A percentile compares a stretch with the other conserved stretches of the same genome.
These are phyloP conservation scores for Pleurotus pulmonarius DNA, from an alignment of 768 basidiomycete species.

Conservation along the genomic window DNA sequence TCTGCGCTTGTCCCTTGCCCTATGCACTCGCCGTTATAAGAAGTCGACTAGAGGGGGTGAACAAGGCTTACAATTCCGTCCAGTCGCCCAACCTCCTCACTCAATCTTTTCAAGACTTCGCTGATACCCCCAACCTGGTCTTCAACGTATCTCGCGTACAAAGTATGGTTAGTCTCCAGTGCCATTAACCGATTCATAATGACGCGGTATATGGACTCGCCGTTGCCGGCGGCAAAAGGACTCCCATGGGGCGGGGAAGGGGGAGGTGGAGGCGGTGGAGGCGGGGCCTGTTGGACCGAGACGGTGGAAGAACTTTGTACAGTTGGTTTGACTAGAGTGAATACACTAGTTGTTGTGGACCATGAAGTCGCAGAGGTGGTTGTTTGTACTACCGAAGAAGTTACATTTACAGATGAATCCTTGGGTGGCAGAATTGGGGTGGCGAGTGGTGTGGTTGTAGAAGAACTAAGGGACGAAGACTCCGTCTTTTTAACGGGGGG, in stretches of 20 bases:
- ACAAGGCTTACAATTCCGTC: slow-evolving; percentile 62
- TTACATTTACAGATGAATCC: not conserved
- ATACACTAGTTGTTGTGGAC: slow-evolving; percentile 8
- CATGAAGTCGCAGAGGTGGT: not conserved
- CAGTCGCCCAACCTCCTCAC: slow-evolving; percentile 74
- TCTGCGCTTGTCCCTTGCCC: slow-evolving; percentile 69
- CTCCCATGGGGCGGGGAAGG: slow-evolving; percentile 1
- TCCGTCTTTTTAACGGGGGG: too few relatives aligned
- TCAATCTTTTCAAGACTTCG: slow-evolving; percentile 68
- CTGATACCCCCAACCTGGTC: slow-evolving; percentile 80
- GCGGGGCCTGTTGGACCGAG: slow-evolving; percentile 4
- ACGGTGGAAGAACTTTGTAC: not conserved
- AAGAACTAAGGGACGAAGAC: too few relatives aligned
- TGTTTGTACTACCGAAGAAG: too few relatives aligned
- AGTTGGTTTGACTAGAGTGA: not conserved
- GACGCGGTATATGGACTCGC: slow-evolving; percentile 93
- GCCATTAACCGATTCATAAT: slow-evolving; percentile 91
- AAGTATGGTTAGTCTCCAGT: slow-evolving; percentile 83
- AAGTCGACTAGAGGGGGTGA: not conserved
- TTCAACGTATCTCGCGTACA: slow-evolving; percentile 83
- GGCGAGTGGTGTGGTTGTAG: too few relatives aligned
- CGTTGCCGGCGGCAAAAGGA: slow-evolving; percentile 23
- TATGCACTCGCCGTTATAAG: slow-evolving; percentile 21
- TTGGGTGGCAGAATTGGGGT: too few relatives aligned
- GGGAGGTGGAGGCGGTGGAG: slow-evolving; percentile 8